Percentiles rank a stretch among this genome's conserved stretches.
Conservation (phyloP, 768 basidiomycete genomes). For the Candolleomyces efflorescens region DNA sequence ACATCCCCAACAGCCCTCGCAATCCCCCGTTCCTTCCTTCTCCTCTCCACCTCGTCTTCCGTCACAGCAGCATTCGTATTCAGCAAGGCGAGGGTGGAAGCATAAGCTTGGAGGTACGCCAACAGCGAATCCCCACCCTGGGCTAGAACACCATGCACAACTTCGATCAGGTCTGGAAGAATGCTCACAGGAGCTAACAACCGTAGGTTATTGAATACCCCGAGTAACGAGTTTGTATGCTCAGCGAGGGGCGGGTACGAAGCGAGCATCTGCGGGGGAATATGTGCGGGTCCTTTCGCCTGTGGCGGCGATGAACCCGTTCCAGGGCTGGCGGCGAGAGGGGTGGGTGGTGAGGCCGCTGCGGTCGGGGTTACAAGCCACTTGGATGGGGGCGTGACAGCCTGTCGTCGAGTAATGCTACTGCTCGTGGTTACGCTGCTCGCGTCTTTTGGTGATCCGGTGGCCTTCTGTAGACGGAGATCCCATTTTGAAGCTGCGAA, state of each 20-base stretch:
- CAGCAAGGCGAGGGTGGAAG: constrained; percentile 3
- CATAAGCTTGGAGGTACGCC: constrained; percentile 34
- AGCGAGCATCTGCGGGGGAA: constrained; percentile 68
- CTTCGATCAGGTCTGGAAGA: constrained; percentile 40
- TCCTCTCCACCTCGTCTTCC: constrained; percentile 14
- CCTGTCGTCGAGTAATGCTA: constrained; percentile 9
- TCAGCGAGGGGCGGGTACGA: constrained; percentile 74
- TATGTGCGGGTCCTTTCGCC: constrained; percentile 42
- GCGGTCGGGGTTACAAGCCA: constrained; percentile 44
- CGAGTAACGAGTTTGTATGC: constrained; percentile 67
- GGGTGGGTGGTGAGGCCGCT: constrained; percentile 23
- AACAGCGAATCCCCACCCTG: constrained; percentile 43
- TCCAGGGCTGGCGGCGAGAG: constrained; percentile 15
- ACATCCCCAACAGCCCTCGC: constrained; percentile 47
- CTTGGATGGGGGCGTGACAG: constrained; percentile 34
- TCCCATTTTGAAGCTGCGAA: constrained; percentile 37
- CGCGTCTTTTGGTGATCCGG: constrained; percentile 8
- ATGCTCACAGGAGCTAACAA: constrained; percentile 70
- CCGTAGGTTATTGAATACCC: constrained; percentile 75
- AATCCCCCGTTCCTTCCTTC: constrained; percentile 27
- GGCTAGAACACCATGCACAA: constrained; percentile 51
- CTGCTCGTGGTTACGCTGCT: constrained; percentile 3
- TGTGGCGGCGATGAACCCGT: neutral
- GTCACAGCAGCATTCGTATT: constrained; percentile 7
- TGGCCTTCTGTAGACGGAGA: constrained; percentile 22